phyloP scores from a whole-genome alignment of 2,329 filamentous ascomycete species.

The Ophiostoma sp. region DNA sequence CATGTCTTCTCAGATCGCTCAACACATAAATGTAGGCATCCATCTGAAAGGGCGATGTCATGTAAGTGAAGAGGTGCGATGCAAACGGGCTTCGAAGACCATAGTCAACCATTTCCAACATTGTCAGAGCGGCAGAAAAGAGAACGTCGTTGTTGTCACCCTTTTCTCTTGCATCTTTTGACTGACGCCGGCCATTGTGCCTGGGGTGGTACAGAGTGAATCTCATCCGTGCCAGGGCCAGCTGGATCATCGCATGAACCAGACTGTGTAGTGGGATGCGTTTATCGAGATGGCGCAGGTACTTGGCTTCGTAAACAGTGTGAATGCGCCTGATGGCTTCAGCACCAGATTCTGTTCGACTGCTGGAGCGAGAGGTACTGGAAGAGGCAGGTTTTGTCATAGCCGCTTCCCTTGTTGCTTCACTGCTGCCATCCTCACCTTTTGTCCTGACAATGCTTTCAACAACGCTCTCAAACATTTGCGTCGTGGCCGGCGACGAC shows the following conservation, averaged over 20 bases:
- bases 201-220: neutral
- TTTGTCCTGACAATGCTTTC: constrained; percentile 46
- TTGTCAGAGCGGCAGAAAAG: neutral
- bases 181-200: neutral
- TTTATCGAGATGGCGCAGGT: neutral
- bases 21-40: constrained; percentile 58
- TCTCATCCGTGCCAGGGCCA: neutral
- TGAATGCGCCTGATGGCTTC: neutral
- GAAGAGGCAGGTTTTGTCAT: too few relatives aligned
- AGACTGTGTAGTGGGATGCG: neutral
- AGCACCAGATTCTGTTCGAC: neutral
- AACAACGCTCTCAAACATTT: constrained; percentile 53
- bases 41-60: constrained; percentile 54
- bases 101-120: neutral
- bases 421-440: neutral
- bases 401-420: too few relatives aligned
- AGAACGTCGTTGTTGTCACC: neutral
- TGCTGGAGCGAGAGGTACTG: too few relatives aligned
- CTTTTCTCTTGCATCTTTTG: neutral
- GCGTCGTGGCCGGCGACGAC: constrained; percentile 50
- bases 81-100: constrained; percentile 34
- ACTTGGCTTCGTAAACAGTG: neutral
- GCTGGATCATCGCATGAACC: neutral
- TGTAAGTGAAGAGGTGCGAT: constrained; percentile 57
- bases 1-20: constrained; percentile 53